Conservation (phyloP, 192 early-diverging fungal genomes). For the Umbelopsis isabellina region DNA sequence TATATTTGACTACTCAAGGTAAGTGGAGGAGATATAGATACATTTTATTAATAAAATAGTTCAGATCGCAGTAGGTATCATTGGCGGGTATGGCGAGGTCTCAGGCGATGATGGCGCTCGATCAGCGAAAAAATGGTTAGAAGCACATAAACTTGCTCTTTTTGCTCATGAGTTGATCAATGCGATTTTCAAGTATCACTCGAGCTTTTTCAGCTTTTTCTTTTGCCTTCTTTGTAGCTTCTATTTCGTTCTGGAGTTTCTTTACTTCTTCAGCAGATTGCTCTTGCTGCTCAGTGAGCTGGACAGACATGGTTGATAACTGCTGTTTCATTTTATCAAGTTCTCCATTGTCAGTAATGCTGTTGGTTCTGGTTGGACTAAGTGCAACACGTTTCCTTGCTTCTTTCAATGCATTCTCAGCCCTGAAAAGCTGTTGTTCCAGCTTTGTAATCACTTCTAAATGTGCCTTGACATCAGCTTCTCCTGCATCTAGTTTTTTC, state of each 20-base stretch:
- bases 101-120: not conserved
- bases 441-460: conserved; percentile 10
- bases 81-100: not conserved
- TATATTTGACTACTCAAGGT: not conserved
- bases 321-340: not conserved
- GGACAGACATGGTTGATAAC: not conserved
- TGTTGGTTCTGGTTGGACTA: not conserved
- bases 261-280: not conserved
- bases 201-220: conserved; percentile 45
- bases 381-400: not conserved
- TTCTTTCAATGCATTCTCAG: conserved; percentile 7
- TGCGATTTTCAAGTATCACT: conserved; percentile 38
- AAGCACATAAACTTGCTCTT: conserved; percentile 57
- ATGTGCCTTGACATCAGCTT: conserved; percentile 25
- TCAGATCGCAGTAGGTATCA: not conserved
- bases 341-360: not conserved
- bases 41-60: not conserved
- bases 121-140: conserved; percentile 21
- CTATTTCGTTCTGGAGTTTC: conserved; percentile 12
- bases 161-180: conserved; percentile 45
- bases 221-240: conserved; percentile 41
- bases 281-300: conserved; percentile 3
- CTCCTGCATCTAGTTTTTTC: conserved; percentile 3
- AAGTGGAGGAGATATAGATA: conserved; percentile 10
- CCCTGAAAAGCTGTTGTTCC: conserved; percentile 6